These are phyloP conservation scores for Cladophialophora chaetospira DNA, from an alignment of 2,329 filamentous ascomycete genomes.

Conservation along the genomic window DNA sequence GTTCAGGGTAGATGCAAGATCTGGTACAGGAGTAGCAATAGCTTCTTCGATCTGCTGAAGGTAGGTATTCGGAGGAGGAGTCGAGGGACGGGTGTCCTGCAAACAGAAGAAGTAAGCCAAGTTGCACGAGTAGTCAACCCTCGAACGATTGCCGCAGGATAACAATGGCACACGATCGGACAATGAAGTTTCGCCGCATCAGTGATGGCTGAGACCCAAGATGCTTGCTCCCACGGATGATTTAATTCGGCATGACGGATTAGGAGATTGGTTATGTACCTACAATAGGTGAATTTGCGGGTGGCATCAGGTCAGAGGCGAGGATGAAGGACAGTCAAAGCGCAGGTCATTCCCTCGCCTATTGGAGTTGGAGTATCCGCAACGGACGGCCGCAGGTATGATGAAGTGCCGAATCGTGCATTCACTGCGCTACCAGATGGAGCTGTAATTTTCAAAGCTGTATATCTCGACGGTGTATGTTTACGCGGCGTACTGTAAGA, in stretches of 20 bases:
- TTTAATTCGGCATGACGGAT: too few species aligned
- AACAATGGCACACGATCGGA: not conserved
- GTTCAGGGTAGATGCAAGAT: slow-evolving; percentile 53
- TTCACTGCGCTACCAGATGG: too few species aligned
- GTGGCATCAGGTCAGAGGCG: slow-evolving; percentile 40
- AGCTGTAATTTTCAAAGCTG: too few species aligned
- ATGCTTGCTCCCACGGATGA: not conserved
- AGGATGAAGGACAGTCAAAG: not conserved
- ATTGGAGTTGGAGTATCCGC: not conserved
- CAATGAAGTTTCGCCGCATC: not conserved
- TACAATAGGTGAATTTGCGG: slow-evolving; percentile 48
- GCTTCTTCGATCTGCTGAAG: slow-evolving; percentile 48
- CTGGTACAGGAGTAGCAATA: slow-evolving; percentile 53
- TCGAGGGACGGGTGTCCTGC: slow-evolving; percentile 35
- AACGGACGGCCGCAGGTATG: not conserved
- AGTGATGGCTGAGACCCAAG: not conserved
- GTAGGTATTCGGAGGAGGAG: slow-evolving; percentile 41
- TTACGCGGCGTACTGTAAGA: too few species aligned
- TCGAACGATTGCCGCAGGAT: not conserved
- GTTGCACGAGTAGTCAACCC: slow-evolving; percentile 12
- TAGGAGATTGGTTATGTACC: too few species aligned
- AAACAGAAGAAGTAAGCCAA: slow-evolving; percentile 25
- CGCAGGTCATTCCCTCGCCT: not conserved
- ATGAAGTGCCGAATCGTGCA: too few species aligned
- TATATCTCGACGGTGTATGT: too few species aligned